A percentile compares a stretch with the other conserved stretches of the same genome.
Conservation (phyloP, 352 stramenopile genomes). For the Globisporangium takayamanum region DNA sequence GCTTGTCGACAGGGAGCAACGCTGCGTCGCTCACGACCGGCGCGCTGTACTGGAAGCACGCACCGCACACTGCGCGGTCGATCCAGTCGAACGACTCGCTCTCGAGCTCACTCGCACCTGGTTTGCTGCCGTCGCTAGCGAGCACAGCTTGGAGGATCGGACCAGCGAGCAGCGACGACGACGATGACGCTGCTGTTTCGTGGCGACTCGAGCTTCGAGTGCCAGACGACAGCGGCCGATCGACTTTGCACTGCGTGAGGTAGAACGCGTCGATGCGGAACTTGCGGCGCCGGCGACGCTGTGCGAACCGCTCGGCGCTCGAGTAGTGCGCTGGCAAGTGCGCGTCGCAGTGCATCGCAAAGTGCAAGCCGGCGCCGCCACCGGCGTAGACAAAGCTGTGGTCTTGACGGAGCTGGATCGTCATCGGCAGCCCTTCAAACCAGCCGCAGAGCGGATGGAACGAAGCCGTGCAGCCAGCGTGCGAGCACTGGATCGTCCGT, state of each 20-base stretch:
- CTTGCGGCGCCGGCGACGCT: constrained; percentile 42
- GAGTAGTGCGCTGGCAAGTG: constrained; percentile 52
- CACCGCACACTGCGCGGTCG: constrained; percentile 61
- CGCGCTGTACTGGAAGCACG: constrained; percentile 71
- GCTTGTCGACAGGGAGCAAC: constrained; percentile 31
- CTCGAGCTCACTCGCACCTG: constrained; percentile 6
- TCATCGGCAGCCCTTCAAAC: constrained; percentile 80
- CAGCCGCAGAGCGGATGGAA: constrained; percentile 85
- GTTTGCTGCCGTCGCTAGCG: constrained; percentile 25
- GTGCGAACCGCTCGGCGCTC: constrained; percentile 28
- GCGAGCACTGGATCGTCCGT: constrained; percentile 60
- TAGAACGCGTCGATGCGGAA: constrained; percentile 79
- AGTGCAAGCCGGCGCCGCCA: constrained; percentile 64
- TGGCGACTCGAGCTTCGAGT: constrained; percentile 8
- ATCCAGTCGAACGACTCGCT: constrained; percentile 39
- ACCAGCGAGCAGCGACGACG: constrained; percentile 36
- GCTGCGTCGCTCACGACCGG: constrained; percentile 32
- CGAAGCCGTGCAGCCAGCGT: constrained; percentile 42
- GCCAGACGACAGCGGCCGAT: not conserved
- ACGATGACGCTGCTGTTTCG: not conserved
- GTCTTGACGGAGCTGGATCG: constrained; percentile 32
- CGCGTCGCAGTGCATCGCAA: constrained; percentile 50
- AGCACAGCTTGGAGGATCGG: constrained; percentile 51
- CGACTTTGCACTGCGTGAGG: constrained; percentile 46
- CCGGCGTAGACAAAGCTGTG: constrained; percentile 63